Evolutionary conservation across 305 asterid species (phyloP), one percentile per base, ranked within the genome.

Genomic region (Solanum hybrid): DNA sequence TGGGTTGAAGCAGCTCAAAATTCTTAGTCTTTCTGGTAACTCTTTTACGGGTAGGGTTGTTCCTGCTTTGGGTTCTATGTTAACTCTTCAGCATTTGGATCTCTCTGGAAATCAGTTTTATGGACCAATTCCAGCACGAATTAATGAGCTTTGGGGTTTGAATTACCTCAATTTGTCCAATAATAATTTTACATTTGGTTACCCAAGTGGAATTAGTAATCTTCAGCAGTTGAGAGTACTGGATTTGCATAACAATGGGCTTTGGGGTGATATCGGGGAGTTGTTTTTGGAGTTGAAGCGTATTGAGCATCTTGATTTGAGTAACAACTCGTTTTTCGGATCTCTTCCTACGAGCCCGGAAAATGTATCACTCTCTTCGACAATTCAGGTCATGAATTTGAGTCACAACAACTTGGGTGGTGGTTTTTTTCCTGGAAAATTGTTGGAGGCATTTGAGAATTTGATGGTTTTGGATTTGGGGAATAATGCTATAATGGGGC

Each of bases 281-380:
- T 57, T 96, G 90, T 92, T 96, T 88, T 92, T 94, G 7, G 94
- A 93, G 88, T 92, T 96, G 90, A 94, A 96, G 93, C 93, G 93
- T 92, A 89, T 94, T 91, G 97, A 94, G 67, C 86, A 93, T 91
- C 91, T 96, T 92, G 99, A 96, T 94, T 95, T 96, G 93, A 95
- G 98, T 92, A 86, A 91, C 77, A 96, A 96, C 89, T 57, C 40
- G 69, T 95, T 96, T 87, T 91, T 74, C 34, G 98, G 98, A 88
- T 94, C 96, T 5, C 4, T 96, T 79, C 93, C 92, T 31, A 89
- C 94, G 92, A 89, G 92, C 42, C 93, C 81, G 82, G 96, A 92
- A 86, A 96, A 95, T 88, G 93, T 94, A 35, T 95, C 96, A 88
- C 93, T 96, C 93, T 95, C 96, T 39, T 95, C 95, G 88, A 95